Conservation (phyloP, 2,329 filamentous ascomycete genomes). For the Ophiostoma sp. region DNA sequence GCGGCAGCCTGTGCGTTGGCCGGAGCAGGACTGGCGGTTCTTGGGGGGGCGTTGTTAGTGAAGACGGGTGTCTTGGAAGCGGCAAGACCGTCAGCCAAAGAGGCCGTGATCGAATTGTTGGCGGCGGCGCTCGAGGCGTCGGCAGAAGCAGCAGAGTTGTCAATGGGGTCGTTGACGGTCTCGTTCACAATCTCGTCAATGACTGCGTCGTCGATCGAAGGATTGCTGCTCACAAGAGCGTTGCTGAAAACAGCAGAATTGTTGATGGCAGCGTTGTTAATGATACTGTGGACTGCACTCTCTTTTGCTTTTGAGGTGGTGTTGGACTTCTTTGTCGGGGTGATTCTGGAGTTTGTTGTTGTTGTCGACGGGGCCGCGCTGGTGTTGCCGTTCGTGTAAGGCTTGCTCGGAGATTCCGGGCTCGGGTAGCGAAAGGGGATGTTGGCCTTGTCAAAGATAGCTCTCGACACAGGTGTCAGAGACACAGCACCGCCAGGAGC, state of each 20-base stretch:
- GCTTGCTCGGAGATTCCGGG: conserved; percentile 32
- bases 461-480: conserved; percentile 47
- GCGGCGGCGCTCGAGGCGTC: not conserved
- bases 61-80: conserved; percentile 3
- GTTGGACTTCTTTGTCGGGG: conserved; percentile 30
- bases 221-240: not conserved
- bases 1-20: conserved; percentile 32
- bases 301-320: conserved; percentile 19
- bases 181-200: conserved; percentile 12
- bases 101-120: not conserved
- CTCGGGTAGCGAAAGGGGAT: conserved; percentile 39
- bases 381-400: conserved; percentile 15
- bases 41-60: not conserved
- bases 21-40: conserved; percentile 15
- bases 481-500: conserved; percentile 36
- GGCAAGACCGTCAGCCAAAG: not conserved
- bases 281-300: conserved; percentile 21
- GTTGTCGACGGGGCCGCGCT: conserved; percentile 27
- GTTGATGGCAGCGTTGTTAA: conserved; percentile 16
- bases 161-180: conserved; percentile 7
- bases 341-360: conserved; percentile 29
- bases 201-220: conserved; percentile 10
- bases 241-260: not conserved
- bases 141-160: not conserved
- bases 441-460: conserved; percentile 42